A percentile compares a stretch with the other conserved stretches of the same genome.
These are phyloP conservation scores for Oldenlandia corymbosa DNA, from an alignment of 257 asterid species.

Conservation along the genomic window DNA sequence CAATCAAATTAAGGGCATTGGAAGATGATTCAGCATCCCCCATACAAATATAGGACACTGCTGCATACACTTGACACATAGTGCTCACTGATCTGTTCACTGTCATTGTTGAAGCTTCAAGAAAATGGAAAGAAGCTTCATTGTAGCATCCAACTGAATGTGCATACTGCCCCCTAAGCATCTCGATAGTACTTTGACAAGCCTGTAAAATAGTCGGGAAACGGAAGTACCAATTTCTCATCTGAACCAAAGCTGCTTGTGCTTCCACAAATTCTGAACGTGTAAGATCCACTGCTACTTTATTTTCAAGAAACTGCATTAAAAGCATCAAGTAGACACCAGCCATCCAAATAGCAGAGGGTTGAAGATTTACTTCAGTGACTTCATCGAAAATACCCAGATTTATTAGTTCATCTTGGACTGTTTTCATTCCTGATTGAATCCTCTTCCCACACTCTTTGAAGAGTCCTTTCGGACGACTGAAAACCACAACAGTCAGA, in stretches of 20 bases:
- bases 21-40: constrained; percentile 93
- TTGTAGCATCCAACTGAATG: constrained; percentile 77
- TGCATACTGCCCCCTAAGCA: constrained; percentile 95
- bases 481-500: constrained; percentile 77
- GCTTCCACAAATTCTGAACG: constrained; percentile 90
- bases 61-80: constrained; percentile 83
- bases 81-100: constrained; percentile 82
- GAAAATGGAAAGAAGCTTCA: constrained; percentile 86
- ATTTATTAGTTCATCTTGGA: constrained; percentile 73
- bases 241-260: constrained; percentile 89
- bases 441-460: constrained; percentile 84
- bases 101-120: constrained; percentile 83
- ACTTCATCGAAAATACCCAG: constrained; percentile 66
- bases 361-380: constrained; percentile 83
- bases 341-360: constrained; percentile 95
- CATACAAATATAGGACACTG: constrained; percentile 83
- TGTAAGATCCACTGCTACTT: constrained; percentile 84
- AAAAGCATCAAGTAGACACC: constrained; percentile 80
- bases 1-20: constrained; percentile 85
- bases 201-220: constrained; percentile 94
- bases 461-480: constrained; percentile 87
- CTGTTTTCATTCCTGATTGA: constrained; percentile 71
- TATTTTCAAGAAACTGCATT: constrained; percentile 95
- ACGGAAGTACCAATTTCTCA: constrained; percentile 76
- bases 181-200: constrained; percentile 79